Evolutionary conservation across 345 rosid genomes (phyloP), one percentile per base, ranked within the genome.

Genomic region (Corchorus olitorius): DNA sequence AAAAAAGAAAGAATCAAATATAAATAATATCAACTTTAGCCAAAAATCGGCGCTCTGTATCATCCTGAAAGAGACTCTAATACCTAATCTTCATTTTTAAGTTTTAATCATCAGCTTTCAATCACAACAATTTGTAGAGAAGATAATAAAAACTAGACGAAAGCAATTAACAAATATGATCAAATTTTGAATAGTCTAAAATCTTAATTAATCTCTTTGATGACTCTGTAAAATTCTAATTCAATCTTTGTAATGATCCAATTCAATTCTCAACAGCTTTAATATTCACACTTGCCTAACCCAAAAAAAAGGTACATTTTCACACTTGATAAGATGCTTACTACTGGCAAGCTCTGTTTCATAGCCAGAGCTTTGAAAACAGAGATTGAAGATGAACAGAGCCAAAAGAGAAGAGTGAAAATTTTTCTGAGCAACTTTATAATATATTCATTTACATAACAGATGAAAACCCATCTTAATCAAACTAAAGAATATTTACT

Each of bases 401-500:
- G 10, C 34, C 34, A 58, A 0, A 37, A 7, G 22, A 15, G 37
- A 37, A 63, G 22, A 37, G 46, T 63, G 22, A 17, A 59, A 12
- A 59, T 59, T 45, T 65, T 43, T 4, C 13, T 39, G 27, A 60
- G 0, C 64, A 33, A 33, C 39, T 45, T 27, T 33, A 27, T 11
- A 27, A 49, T 49, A 19, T 66, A 66, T 62, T 62, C 15, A 62
- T 62, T 62, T 62, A 62, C 45, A 62, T 43, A 34, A 35, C 10
- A 34, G 4, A 62, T 34, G 66, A 6, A 14, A 14, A 35, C n/a
- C 4, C 9, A 53, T 34, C 45, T 62, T 34, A 34, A 14, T 15
- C 9, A 60, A 60, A 27, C 17, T 27, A 60, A 60, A 27, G 13
- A 3, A 35, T 60, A 33, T 37, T 65, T 17, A 65, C 33, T 65